Conservation (phyloP, 2,329 filamentous ascomycete genomes). For the Calcarisporium arbuscula region DNA sequence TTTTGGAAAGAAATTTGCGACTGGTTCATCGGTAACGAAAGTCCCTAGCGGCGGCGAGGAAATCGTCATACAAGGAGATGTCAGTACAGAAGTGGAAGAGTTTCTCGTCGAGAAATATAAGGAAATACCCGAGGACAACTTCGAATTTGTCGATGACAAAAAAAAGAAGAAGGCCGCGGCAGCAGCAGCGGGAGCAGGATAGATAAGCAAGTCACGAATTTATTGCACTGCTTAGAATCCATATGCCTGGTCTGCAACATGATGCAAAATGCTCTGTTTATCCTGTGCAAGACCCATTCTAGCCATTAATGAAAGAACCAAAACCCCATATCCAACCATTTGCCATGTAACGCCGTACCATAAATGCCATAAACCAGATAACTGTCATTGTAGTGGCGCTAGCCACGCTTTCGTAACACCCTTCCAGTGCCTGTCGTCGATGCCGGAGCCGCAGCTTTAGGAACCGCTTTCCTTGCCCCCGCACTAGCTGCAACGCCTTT, state of each 20-base stretch:
- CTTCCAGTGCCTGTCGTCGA: slow-evolving; percentile 41
- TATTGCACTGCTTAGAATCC: slow-evolving; percentile 1
- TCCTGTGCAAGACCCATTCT: neutral
- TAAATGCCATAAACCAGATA: slow-evolving; percentile 8
- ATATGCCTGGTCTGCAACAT: slow-evolving; percentile 8
- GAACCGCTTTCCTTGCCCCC: slow-evolving; percentile 42
- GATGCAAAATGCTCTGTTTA: slow-evolving; percentile 4
- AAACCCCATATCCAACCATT: slow-evolving; percentile 6
- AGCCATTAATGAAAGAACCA: slow-evolving; percentile 3
- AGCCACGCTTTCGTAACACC: slow-evolving; percentile 49
- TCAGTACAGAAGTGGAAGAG: slow-evolving; percentile 90
- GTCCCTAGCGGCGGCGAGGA: slow-evolving; percentile 81
- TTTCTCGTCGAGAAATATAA: slow-evolving; percentile 85
- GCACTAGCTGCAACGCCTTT: slow-evolving; percentile 44
- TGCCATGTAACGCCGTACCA: too few species aligned
- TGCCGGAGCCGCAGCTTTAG: slow-evolving; percentile 34
- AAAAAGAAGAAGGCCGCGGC: slow-evolving; percentile 60
- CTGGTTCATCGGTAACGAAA: slow-evolving; percentile 88
- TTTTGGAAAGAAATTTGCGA: slow-evolving; percentile 97
- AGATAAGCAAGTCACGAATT: slow-evolving; percentile 3
- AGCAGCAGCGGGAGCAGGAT: slow-evolving; percentile 11
- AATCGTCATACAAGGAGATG: slow-evolving; percentile 95
- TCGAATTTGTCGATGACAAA: slow-evolving; percentile 93
- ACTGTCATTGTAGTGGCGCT: slow-evolving; percentile 6
- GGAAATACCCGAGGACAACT: slow-evolving; percentile 88